A percentile compares a stretch with the other conserved stretches of the same genome.
phyloP scores from a whole-genome alignment of 495 filamentous ascomycete species.

The Lindgomyces ingoldianus region DNA sequence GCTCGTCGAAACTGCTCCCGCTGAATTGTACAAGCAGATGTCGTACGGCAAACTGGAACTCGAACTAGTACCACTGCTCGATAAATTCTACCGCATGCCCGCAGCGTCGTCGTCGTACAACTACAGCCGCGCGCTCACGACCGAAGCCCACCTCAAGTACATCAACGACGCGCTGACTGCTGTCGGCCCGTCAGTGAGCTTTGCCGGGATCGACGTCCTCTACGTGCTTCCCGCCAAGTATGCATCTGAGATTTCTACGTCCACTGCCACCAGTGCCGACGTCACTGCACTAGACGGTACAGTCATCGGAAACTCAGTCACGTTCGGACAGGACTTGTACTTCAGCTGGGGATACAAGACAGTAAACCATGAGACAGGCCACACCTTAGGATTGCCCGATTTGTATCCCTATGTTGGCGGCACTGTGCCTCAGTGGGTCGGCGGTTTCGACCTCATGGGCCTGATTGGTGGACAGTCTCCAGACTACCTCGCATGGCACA shows the following conservation, averaged over 20 bases:
- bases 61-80: conserved; percentile 15
- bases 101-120: conserved; percentile 7
- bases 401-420: conserved; percentile 13
- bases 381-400: conserved; percentile 19
- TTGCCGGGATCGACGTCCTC: conserved; percentile 15
- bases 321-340: conserved; percentile 22
- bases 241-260: conserved; percentile 2
- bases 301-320: conserved; percentile 5
- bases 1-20: background rate
- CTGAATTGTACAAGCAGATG: conserved; percentile 18
- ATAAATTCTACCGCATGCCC: conserved; percentile 23
- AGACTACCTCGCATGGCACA: conserved; percentile 25
- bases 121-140: conserved; percentile 13
- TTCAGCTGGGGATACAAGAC: conserved; percentile 18
- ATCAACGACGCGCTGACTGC: conserved; percentile 22
- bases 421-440: background rate
- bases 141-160: conserved; percentile 11
- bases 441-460: conserved; percentile 26
- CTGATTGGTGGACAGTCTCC: conserved; percentile 19
- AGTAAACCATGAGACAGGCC: conserved; percentile 22
- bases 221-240: conserved; percentile 12
- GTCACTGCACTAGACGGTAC: conserved; percentile 12
- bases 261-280: background rate
- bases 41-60: conserved; percentile 29
- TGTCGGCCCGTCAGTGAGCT: conserved; percentile 3